A percentile compares a stretch with the other conserved stretches of the same genome.
Conservation (phyloP, 1,284 basidiomycete genomes). For the Fomitopsis palustris region DNA sequence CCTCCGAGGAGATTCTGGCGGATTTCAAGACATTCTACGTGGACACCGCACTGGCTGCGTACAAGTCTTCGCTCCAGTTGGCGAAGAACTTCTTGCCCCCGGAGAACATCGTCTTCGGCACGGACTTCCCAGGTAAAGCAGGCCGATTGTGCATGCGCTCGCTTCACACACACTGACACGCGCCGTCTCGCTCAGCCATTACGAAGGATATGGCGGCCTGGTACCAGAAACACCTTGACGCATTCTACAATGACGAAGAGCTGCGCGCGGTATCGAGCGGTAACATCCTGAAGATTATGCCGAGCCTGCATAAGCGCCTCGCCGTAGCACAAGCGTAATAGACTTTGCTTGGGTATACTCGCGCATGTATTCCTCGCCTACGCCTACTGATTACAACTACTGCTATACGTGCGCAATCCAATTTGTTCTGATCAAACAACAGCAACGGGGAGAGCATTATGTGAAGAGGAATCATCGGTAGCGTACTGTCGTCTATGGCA, state of each 20-base stretch:
- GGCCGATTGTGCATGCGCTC: conserved; percentile 23
- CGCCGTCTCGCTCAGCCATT: conserved; percentile 46
- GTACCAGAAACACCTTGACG: conserved; percentile 51
- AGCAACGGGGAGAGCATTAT: neutral
- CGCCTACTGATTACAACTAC: neutral
- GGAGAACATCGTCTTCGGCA: conserved; percentile 59
- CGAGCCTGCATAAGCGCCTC: neutral
- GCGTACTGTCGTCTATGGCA: neutral
- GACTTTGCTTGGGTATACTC: neutral
- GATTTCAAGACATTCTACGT: conserved; percentile 70
- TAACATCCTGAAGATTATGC: conserved; percentile 38
- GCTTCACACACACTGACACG: neutral
- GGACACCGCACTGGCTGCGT: conserved; percentile 62
- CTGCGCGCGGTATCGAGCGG: conserved; percentile 19
- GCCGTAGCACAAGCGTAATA: neutral
- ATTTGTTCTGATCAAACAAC: neutral
- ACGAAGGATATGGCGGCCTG: conserved; percentile 49
- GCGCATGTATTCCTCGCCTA: neutral
- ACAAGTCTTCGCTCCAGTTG: conserved; percentile 45
- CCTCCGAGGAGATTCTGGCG: conserved; percentile 55
- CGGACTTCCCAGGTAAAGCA: conserved; percentile 61
- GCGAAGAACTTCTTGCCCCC: conserved; percentile 45
- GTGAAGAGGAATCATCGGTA: neutral
- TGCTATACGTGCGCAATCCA: neutral
- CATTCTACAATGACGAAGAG: conserved; percentile 34